These are phyloP conservation scores for Rhizomucor pusillus DNA, from an alignment of 371 early-diverging fungal species.

Conservation along the genomic window DNA sequence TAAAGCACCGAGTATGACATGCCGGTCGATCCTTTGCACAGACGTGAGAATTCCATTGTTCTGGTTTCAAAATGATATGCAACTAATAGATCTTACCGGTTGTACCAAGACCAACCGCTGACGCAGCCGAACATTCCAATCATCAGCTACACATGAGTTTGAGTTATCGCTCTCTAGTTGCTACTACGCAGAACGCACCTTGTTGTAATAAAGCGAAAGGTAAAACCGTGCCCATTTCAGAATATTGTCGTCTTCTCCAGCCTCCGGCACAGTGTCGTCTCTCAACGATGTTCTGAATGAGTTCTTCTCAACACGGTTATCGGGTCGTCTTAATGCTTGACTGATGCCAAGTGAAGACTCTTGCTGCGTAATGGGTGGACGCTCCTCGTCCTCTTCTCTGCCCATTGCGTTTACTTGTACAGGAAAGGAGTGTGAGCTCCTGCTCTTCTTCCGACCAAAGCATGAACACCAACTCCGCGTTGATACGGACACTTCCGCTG, in stretches of 20 bases:
- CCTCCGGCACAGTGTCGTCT: conserved; percentile 31
- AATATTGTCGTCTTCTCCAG: conserved; percentile 24
- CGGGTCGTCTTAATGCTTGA: conserved; percentile 25
- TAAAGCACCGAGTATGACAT: conserved; percentile 39
- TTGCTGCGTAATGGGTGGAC: conserved; percentile 21
- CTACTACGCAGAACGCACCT: conserved; percentile 13
- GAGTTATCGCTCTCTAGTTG: not conserved
- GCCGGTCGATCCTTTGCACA: conserved; percentile 26
- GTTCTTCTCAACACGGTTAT: conserved; percentile 8
- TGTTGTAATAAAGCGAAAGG: conserved; percentile 43
- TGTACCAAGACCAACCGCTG: conserved; percentile 47
- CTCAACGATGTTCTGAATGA: conserved; percentile 15
- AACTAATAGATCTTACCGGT: conserved; percentile 17
- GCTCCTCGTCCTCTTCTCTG: conserved; percentile 11
- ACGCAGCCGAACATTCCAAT: conserved; percentile 41
- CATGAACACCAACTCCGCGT: not conserved
- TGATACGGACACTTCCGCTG: not conserved
- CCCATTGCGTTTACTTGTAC: not conserved
- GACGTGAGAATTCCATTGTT: not conserved
- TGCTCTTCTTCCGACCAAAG: not conserved
- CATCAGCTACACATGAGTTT: conserved; percentile 19
- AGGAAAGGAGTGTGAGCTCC: too few species aligned
- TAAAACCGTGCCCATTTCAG: conserved; percentile 36
- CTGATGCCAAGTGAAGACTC: conserved; percentile 42
- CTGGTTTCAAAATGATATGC: not conserved